Evolutionary conservation across 148 eudicot genomes (phyloP).

Genomic region (Amaranthus palmeri): DNA sequence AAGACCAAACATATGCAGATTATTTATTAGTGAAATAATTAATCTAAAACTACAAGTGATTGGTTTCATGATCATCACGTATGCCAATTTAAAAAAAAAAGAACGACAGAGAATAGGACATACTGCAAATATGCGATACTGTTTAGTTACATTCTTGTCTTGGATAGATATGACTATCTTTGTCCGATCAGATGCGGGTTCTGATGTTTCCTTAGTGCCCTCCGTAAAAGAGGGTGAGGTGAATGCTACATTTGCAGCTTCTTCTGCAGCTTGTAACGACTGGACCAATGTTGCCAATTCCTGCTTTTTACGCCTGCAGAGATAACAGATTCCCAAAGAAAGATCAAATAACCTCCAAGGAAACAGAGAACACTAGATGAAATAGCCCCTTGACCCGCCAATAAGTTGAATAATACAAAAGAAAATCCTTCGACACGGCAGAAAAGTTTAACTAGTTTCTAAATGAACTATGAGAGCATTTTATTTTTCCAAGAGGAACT

Average conservation of each 20-base stretch:
- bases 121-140: conserved; percentile 59
- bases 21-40: too few relatives aligned
- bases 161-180: conserved; percentile 68
- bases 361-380: neutral
- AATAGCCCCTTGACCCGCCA: neutral
- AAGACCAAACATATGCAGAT: too few relatives aligned
- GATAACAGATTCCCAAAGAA: neutral
- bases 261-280: conserved; percentile 48
- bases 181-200: conserved; percentile 44
- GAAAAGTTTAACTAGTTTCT: neutral
- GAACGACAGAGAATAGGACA: neutral
- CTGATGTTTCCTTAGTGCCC: conserved; percentile 29
- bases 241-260: conserved; percentile 39
- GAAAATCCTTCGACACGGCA: neutral
- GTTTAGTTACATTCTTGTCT: conserved; percentile 59
- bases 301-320: conserved; percentile 56
- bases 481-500: too few relatives aligned
- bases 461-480: too few relatives aligned
- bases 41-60: too few relatives aligned
- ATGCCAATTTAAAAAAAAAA: neutral
- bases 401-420: neutral
- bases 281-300: conserved; percentile 56
- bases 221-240: conserved; percentile 23
- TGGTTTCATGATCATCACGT: too few relatives aligned
- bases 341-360: neutral